Evolutionary conservation across 2,329 filamentous ascomycete species (phyloP), one percentile per base, ranked within the genome.

Genomic region (Niveomyces coronatus): DNA sequence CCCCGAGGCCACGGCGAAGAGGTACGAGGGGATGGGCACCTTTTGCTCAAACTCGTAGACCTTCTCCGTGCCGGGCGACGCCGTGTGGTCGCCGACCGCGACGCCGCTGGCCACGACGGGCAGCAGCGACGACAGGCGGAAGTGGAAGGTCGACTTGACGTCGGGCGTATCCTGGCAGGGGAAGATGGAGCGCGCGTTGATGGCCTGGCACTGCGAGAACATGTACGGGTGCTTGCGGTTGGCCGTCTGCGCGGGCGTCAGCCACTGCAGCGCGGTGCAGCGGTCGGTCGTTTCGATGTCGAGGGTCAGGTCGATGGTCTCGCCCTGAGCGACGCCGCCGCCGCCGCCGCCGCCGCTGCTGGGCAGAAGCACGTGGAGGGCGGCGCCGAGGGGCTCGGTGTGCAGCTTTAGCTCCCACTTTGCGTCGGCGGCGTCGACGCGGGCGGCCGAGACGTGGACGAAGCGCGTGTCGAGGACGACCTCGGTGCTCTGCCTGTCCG

Each of bases 141-240:
- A 95, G 45, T 80, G 79, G 61, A 88, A 87, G 2, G 87, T 93
- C n/a, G 85, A 87, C 67, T 98, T 98, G 52, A 95, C 84, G 57
- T 95, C 89, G 3, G 91, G 91, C 1, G 91, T 96, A 56, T 98
- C 91, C 65, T 96, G 89, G 62, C 89, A 96, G 6, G 91, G 91
- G 60, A 96, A 94, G 44, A 96, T 75, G 33, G 87, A 94, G 43
- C 91, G 79, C 30, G 85, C 86, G 53, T 96, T 88, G 53, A 95
- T 96, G 38, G 89, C 88, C 67, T 98, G 89, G 60, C 88, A 94
- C 66, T 96, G 91, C 31, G 85, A 93, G 67, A 96, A 96, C 79
- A 96, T 89, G 62, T 95, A 96, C 1, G 89, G 89, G 49, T 93
- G 83, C 61, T 87, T 91, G 67, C 87, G 88, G 72, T 94, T 95